These are phyloP conservation scores for Coemansia sp. DNA, from an alignment of 192 early-diverging fungal genomes.

Conservation along the genomic window DNA sequence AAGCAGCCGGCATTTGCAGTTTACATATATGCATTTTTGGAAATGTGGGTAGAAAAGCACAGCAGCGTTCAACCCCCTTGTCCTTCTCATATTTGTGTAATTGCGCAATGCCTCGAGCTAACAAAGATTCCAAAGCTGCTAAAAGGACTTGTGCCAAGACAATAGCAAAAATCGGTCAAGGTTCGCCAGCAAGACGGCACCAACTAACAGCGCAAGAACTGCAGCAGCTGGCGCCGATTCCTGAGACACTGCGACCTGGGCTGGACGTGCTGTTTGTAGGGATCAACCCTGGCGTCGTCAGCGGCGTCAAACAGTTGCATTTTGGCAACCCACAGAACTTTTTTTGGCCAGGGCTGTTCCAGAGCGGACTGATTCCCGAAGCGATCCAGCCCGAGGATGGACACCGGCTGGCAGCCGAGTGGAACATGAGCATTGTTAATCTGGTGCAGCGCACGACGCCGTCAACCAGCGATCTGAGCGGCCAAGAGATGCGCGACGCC, in stretches of 20 bases:
- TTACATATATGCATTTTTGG: neutral
- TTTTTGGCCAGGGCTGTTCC: slow-evolving; percentile 70
- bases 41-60: neutral
- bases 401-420: slow-evolving; percentile 40
- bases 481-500: slow-evolving; percentile 58
- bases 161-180: neutral
- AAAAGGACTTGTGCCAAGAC: neutral
- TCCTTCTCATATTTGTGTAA: neutral
- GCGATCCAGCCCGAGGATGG: slow-evolving; percentile 58
- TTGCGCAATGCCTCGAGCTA: neutral
- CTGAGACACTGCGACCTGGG: slow-evolving; percentile 37
- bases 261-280: slow-evolving; percentile 69
- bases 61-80: neutral
- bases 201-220: slow-evolving; percentile 11
- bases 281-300: slow-evolving; percentile 68
- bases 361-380: slow-evolving; percentile 60
- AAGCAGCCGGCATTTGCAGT: neutral
- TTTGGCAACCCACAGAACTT: slow-evolving; percentile 71
- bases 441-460: slow-evolving; percentile 61
- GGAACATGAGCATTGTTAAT: slow-evolving; percentile 67
- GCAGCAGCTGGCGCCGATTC: slow-evolving; percentile 36
- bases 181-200: neutral
- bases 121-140: neutral
- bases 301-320: slow-evolving; percentile 61
- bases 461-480: slow-evolving; percentile 58